These are phyloP conservation scores for Viola pubescens DNA, from an alignment of 441 rosid species.

Conservation along the genomic window DNA sequence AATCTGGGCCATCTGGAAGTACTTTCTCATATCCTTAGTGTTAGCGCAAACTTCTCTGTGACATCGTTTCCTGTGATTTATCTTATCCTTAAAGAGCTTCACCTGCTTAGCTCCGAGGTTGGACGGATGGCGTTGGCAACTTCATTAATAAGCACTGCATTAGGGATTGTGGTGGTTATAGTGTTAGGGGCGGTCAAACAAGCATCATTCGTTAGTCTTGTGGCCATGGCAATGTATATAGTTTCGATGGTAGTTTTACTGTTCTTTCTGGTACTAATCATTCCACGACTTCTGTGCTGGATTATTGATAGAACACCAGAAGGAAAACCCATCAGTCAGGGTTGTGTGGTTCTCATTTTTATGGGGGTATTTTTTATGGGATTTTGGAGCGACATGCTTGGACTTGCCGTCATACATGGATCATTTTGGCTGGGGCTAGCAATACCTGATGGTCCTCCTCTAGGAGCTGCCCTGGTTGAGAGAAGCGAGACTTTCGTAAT, in stretches of 20 bases:
- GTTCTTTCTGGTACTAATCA: conserved; percentile 21
- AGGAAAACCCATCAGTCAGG: conserved; percentile 44
- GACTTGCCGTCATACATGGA: conserved; percentile 46
- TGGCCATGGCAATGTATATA: conserved; percentile 19
- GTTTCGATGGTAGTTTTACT: conserved; percentile 18
- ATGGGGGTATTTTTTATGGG: conserved; percentile 33
- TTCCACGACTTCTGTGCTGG: conserved; percentile 31
- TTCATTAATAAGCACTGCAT: conserved; percentile 35
- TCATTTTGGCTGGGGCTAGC: conserved; percentile 53
- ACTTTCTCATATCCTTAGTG: conserved; percentile 34
- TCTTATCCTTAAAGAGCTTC: conserved; percentile 49
- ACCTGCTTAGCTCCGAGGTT: conserved; percentile 65
- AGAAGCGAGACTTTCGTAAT: conserved; percentile 41
- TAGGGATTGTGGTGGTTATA: conserved; percentile 26
- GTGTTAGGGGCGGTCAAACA: conserved; percentile 45
- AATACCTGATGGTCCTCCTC: conserved; percentile 60
- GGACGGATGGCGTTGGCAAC: conserved; percentile 56
- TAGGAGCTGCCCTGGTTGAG: conserved; percentile 45
- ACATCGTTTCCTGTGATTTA: conserved; percentile 54
- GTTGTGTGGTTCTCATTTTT: conserved; percentile 35
- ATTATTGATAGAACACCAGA: conserved; percentile 43
- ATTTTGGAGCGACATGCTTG: conserved; percentile 54
- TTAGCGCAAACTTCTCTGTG: conserved; percentile 28
- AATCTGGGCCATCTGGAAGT: neutral
- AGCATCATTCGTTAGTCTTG: conserved; percentile 16